Evolutionary conservation across 352 stramenopile genomes (phyloP).

Genomic region (Phytophthora megakarya): DNA sequence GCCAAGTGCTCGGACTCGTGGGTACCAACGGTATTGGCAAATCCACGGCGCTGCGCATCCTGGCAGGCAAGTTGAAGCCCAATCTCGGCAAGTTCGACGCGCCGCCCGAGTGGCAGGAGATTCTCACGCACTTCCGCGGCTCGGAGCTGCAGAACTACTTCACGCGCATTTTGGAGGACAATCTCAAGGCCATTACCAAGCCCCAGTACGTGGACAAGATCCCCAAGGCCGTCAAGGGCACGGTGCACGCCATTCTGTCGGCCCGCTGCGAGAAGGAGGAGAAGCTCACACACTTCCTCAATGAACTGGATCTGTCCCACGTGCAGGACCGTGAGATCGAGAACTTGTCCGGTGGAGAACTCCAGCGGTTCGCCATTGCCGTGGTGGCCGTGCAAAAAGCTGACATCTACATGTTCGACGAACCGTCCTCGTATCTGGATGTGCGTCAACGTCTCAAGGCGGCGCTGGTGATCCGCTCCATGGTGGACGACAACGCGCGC

Average conservation of each 20-base stretch:
- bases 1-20: slow-evolving; percentile 98
- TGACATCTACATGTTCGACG: slow-evolving; percentile 99
- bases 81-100: slow-evolving; percentile 97
- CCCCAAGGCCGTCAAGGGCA: slow-evolving; percentile 95
- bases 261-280: slow-evolving; percentile 92
- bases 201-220: slow-evolving; percentile 99
- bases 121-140: slow-evolving; percentile 98
- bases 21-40: slow-evolving; percentile 99
- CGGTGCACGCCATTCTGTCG: slow-evolving; percentile 94
- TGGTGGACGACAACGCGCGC: slow-evolving; percentile 90
- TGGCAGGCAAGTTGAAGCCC: slow-evolving; percentile 99
- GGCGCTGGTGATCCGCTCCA: slow-evolving; percentile 96
- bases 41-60: slow-evolving; percentile 99
- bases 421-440: slow-evolving; percentile 99
- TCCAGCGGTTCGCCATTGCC: slow-evolving; percentile 99
- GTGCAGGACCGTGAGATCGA: slow-evolving; percentile 97
- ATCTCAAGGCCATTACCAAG: slow-evolving; percentile 99
- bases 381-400: slow-evolving; percentile 94
- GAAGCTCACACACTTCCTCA: slow-evolving; percentile 83
- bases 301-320: slow-evolving; percentile 96
- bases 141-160: slow-evolving; percentile 99
- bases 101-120: slow-evolving; percentile 99
- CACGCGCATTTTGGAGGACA: slow-evolving; percentile 98
- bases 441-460: slow-evolving; percentile 99
- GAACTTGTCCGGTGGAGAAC: slow-evolving; percentile 96